A percentile compares a stretch with the other conserved stretches of the same genome.
phyloP scores from a whole-genome alignment of 2,329 filamentous ascomycete species.

The Akanthomyces dipterigenus region DNA sequence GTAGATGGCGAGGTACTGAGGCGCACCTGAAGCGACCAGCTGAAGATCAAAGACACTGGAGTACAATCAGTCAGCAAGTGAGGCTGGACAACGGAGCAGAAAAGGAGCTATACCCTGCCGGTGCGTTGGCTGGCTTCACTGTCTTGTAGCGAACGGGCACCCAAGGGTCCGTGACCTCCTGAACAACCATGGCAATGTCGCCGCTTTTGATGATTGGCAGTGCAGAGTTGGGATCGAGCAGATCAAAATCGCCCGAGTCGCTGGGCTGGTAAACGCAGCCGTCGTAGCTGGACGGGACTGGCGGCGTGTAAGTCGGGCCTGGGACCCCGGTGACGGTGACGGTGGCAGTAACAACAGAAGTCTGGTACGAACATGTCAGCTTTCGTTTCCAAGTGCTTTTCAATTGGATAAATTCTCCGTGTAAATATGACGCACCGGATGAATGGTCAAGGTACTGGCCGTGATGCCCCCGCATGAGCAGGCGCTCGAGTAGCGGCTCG shows the following conservation, averaged over 20 bases:
- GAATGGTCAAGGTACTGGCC: constrained; percentile 14
- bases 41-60: not conserved
- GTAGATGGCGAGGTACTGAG: constrained; percentile 1
- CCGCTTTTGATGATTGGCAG: constrained; percentile 4
- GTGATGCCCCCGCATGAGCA: constrained; percentile 23
- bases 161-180: constrained; percentile 3
- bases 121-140: not conserved
- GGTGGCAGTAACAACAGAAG: constrained; percentile 1
- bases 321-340: not conserved
- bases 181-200: constrained; percentile 1
- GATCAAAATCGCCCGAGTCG: not conserved
- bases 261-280: not conserved
- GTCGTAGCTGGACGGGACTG: not conserved
- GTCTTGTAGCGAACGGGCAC: constrained; percentile 8
- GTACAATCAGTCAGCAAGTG: not conserved
- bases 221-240: not conserved
- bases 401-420: too few relatives aligned
- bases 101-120: not conserved
- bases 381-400: not conserved
- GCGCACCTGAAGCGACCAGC: not conserved
- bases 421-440: not conserved
- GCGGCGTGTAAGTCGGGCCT: not conserved
- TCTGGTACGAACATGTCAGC: not conserved
- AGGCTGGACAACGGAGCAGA: not conserved
- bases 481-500: constrained; percentile 19